Evolutionary conservation across 2,329 filamentous ascomycete species (phyloP).

Genomic region (Rhynchosporium graminicola): DNA sequence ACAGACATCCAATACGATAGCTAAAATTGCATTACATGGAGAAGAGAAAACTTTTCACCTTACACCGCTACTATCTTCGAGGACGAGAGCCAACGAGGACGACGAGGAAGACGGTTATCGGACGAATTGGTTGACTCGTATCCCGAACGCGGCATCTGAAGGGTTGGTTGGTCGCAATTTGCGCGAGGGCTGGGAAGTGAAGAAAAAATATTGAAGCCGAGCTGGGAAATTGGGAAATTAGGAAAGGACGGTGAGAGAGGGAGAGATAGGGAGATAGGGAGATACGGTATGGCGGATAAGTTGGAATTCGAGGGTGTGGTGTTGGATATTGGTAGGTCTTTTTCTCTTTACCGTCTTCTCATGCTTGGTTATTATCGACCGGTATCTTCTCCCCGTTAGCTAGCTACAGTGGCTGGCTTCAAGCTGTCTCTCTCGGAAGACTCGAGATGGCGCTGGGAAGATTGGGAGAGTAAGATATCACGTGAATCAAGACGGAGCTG

Average conservation of each 20-base stretch:
- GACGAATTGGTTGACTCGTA: neutral
- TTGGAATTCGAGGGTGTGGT: slow-evolving; percentile 32
- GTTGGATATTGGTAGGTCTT: slow-evolving; percentile 41
- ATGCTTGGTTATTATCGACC: neutral
- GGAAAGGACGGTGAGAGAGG: slow-evolving; percentile 5
- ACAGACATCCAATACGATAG: neutral
- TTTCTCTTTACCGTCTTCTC: too few relatives aligned
- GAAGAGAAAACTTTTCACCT: slow-evolving; percentile 21
- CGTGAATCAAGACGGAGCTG: slow-evolving; percentile 26
- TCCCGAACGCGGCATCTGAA: neutral
- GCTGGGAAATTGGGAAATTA: slow-evolving; percentile 9
- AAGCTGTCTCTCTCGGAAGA: neutral
- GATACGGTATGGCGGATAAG: slow-evolving; percentile 14
- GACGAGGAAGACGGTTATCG: neutral
- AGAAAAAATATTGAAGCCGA: neutral
- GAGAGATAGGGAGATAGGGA: too few relatives aligned
- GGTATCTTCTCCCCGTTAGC: neutral
- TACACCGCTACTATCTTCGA: slow-evolving; percentile 27
- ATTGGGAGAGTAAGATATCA: slow-evolving; percentile 15
- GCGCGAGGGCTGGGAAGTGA: neutral
- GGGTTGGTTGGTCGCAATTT: neutral
- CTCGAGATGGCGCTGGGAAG: neutral
- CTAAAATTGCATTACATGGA: neutral
- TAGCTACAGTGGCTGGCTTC: neutral
- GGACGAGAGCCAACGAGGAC: neutral